Conservation (phyloP, 2,329 filamentous ascomycete genomes). For the Aspergillus oerlinghausenensis region DNA sequence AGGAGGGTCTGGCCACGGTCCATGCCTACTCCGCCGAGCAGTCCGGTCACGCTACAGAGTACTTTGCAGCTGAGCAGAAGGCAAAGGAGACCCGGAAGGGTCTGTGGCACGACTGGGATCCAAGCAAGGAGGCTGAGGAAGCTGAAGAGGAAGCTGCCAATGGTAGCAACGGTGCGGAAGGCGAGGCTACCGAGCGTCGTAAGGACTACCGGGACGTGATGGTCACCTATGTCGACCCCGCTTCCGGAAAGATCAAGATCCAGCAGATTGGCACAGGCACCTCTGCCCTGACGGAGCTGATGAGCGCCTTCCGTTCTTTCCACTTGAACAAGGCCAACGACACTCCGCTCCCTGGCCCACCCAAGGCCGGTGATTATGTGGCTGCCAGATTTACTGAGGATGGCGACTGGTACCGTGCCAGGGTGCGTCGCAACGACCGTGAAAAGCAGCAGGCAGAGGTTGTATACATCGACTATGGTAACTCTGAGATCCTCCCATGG, state of each 20-base stretch:
- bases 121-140: conserved; percentile 70
- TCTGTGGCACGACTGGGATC: conserved; percentile 92
- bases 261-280: conserved; percentile 88
- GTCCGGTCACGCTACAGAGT: conserved; percentile 80
- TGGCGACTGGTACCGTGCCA: conserved; percentile 89
- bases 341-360: conserved; percentile 65
- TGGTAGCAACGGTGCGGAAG: conserved; percentile 48
- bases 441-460: conserved; percentile 84
- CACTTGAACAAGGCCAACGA: conserved; percentile 80
- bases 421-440: conserved; percentile 87
- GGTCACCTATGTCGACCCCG: conserved; percentile 78
- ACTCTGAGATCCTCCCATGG: conserved; percentile 86
- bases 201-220: conserved; percentile 93
- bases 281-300: conserved; percentile 76
- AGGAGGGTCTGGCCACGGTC: conserved; percentile 88
- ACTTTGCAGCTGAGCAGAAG: conserved; percentile 79
- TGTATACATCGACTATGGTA: conserved; percentile 93
- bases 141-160: conserved; percentile 48
- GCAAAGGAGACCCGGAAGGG: conserved; percentile 87
- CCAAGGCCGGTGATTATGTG: conserved; percentile 88
- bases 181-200: conserved; percentile 57
- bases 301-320: conserved; percentile 87
- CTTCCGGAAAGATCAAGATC: conserved; percentile 77
- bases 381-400: conserved; percentile 88
- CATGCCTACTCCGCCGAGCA: conserved; percentile 96